Evolutionary conservation across 306 rosid species (phyloP).

Genomic region (Pueraria montana): DNA sequence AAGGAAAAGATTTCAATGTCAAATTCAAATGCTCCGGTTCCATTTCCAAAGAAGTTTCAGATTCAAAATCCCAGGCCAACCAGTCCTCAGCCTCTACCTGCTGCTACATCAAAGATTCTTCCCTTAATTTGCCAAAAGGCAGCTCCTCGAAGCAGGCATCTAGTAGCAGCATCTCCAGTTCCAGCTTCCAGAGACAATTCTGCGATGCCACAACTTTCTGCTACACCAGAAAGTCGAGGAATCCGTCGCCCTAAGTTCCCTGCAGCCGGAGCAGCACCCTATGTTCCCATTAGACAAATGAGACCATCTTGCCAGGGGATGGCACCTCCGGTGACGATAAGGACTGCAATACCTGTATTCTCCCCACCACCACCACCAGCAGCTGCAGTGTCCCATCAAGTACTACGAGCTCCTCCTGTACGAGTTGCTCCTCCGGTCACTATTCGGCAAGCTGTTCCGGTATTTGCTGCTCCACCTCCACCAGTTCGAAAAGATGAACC

Average conservation of each 20-base stretch:
- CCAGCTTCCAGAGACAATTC: slow-evolving; percentile 52
- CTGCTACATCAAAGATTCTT: slow-evolving; percentile 86
- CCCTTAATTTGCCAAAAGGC: slow-evolving; percentile 85
- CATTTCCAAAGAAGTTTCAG: slow-evolving; percentile 79
- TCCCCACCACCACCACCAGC: slow-evolving; percentile 84
- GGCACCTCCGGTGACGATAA: slow-evolving; percentile 91
- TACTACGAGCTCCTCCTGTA: slow-evolving; percentile 62
- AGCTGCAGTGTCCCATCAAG: slow-evolving; percentile 55
- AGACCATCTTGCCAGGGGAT: slow-evolving; percentile 83
- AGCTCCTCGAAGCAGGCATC: slow-evolving; percentile 63
- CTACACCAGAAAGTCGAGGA: slow-evolving; percentile 65
- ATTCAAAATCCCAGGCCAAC: slow-evolving; percentile 81
- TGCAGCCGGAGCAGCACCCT: slow-evolving; percentile 85
- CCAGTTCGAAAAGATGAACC: slow-evolving; percentile 58
- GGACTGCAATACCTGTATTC: slow-evolving; percentile 87
- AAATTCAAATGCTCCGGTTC: slow-evolving; percentile 73
- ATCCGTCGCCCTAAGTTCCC: slow-evolving; percentile 72
- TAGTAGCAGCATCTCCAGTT: slow-evolving; percentile 31
- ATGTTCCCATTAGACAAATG: slow-evolving; percentile 85
- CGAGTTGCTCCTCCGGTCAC: slow-evolving; percentile 80
- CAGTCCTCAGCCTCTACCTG: slow-evolving; percentile 82
- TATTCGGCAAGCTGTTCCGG: slow-evolving; percentile 84
- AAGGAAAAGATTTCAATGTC: slow-evolving; percentile 84
- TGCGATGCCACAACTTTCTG: slow-evolving; percentile 45
- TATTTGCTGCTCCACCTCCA: slow-evolving; percentile 86